Evolutionary conservation across 306 rosid genomes (phyloP), one percentile per base, ranked within the genome.

Genomic region (Dalbergia cochinchinensis): DNA sequence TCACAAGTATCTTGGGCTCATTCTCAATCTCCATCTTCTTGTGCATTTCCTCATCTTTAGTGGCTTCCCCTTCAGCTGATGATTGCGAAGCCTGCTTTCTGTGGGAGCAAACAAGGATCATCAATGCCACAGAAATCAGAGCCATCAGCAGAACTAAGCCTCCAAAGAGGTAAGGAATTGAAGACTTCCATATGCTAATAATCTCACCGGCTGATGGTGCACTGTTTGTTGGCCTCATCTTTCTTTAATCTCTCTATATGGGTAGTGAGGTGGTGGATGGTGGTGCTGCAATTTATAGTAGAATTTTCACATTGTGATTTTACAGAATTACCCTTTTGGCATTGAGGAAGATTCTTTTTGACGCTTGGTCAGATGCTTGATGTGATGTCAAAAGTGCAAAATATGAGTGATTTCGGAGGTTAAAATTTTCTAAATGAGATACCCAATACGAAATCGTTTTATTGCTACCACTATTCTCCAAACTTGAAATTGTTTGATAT

Each of bases 161-260:
- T 8, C 96, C 94, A 65, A 89, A 91, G 51, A 93, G 91, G 78
- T 93, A 93, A 12, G 91, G 96, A 9, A 83, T 47, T 19, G 94
- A 90, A 63, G 96, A 84, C 37, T 47, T 81, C 96, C 89, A 91
- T 31, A 69, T 39, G 34, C 44, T 72, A 39, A 42, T 72, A 39
- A 42, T 22, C 20, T 9, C 75, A 37, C 15, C 10, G 57, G 6
- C 12, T 35, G 48, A 68, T 73, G 85, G 18, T 53, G 16, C 69
- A 26, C 31, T 26, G 31, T 26, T 26, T 26, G 31, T 26, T 26
- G 31, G 31, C 31, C 31, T 26, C 31, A 26, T 26, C 31, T 26
- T 26, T 26, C 31, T 26, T 26, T 26, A 26, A 26, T 26, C 31
- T 2, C 31, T 26, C 31, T 26, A 26, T 26, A 26, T 26, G 31